Evolutionary conservation across 129 eudicot species (phyloP).

Genomic region (Centaurea solstitialis): DNA sequence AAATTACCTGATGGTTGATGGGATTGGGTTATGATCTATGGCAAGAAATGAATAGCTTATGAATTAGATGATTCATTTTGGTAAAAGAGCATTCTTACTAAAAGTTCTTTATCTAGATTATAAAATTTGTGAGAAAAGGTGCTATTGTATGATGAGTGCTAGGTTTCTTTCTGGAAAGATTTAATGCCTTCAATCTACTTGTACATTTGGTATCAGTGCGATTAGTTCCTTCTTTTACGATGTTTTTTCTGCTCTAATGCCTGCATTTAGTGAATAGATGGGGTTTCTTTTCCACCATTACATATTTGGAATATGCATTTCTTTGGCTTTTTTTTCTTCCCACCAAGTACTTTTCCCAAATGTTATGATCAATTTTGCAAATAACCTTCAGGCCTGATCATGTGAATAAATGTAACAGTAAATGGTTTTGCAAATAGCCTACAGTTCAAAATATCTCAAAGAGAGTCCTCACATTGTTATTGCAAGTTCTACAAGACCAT

Average conservation of each 20-base stretch:
- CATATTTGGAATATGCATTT: not conserved
- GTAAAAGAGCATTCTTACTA: conserved; percentile 12
- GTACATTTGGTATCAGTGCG: conserved; percentile 23
- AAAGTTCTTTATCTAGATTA: conserved; percentile 13
- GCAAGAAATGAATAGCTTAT: conserved; percentile 19
- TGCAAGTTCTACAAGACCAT: not conserved
- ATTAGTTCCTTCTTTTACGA: not conserved
- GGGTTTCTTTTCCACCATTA: not conserved
- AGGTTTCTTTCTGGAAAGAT: conserved; percentile 22
- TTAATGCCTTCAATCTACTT: conserved; percentile 15
- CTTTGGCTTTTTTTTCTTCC: not conserved
- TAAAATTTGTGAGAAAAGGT: conserved; percentile 29
- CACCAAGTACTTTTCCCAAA: not conserved
- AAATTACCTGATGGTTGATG: not conserved
- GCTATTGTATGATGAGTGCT: conserved; percentile 18
- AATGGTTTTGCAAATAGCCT: not conserved
- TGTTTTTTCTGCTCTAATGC: conserved; percentile 15
- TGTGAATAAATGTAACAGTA: not conserved
- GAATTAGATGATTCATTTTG: conserved; percentile 24
- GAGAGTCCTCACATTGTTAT: not conserved
- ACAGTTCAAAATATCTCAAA: not conserved
- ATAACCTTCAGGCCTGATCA: not conserved
- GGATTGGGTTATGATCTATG: conserved; percentile 16
- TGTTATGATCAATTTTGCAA: not conserved
- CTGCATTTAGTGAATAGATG: conserved; percentile 1